Percentiles rank a stretch among this genome's conserved stretches.
Conservation (phyloP, 2,329 filamentous ascomycete species). For the Bisporella sp. region DNA sequence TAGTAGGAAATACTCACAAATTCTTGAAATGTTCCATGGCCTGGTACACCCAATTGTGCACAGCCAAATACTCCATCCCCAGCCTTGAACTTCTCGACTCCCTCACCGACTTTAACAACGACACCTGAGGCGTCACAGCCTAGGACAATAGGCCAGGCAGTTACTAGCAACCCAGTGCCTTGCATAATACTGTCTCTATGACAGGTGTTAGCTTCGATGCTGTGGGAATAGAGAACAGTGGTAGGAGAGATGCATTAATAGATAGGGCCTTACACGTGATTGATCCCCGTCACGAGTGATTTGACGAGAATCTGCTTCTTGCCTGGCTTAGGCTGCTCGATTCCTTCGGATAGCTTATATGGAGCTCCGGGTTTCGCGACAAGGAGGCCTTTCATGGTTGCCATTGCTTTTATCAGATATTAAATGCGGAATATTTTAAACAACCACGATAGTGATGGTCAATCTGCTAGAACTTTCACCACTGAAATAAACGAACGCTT, state of each 20-base stretch:
- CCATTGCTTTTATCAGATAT: no score
- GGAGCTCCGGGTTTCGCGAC: constrained; percentile 7
- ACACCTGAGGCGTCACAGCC: constrained; percentile 28
- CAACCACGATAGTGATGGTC: no score
- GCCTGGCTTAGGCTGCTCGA: constrained; percentile 17
- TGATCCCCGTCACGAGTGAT: constrained; percentile 26
- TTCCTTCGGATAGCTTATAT: constrained; percentile 7
- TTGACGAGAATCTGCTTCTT: constrained; percentile 27
- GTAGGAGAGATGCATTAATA: no score
- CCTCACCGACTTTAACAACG: constrained; percentile 22
- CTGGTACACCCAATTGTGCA: constrained; percentile 25
- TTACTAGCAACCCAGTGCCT: constrained; percentile 24
- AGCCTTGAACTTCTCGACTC: constrained; percentile 19
- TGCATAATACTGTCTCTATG: no score
- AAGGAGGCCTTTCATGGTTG: constrained; percentile 17
- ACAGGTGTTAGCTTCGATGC: no score
- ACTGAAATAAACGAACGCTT: no score
- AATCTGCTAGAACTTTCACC: no score
- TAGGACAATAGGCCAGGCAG: constrained; percentile 26
- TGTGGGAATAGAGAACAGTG: no score
- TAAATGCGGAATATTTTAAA: no score
- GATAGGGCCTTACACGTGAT: constrained; percentile 29
- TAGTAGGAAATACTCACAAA: constrained; percentile 1
- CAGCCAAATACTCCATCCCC: constrained; percentile 29
- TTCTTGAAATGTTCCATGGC: constrained; percentile 29